Evolutionary conservation across 306 rosid species (phyloP), one percentile per base, ranked within the genome.

Genomic region (Vachellia collinsii): DNA sequence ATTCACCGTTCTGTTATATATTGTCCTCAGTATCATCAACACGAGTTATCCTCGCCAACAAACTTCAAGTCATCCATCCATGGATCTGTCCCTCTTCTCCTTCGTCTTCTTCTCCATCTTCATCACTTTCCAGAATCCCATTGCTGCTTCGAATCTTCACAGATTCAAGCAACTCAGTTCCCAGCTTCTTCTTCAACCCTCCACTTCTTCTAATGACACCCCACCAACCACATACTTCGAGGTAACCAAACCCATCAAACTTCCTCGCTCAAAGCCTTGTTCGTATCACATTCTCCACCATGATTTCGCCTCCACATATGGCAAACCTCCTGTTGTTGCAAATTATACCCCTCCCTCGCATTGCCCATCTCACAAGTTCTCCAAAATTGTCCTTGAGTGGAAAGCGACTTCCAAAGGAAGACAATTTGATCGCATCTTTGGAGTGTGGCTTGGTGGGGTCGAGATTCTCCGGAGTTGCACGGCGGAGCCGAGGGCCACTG

Each of bases 381-480:
- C 91, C 5, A 89, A 79, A 65, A 77, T 89, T 36, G 94, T 91
- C 8, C 81, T 91, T 7, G 88, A 87, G 42, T 89, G 92, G 92
- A 80, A 67, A 7, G 88, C 92, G 11, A 83, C 88, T 29, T 84
- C 84, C 54, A 81, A 51, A 79, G 94, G 92, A 25, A 80, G 88
- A 51, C 94, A 89, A 42, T 91, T 70, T 20, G 94, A 91, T 44
- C 83, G 92, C 23, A 91, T 91, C 74, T 91, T 91, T 34, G 94
- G 94, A 25, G 85, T 89, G 6, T 91, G 94, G 90, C 92, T 91
- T 9, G 88, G 89, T 36, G 99, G 99, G 8, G 94, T 89, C 51
- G 98, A 95, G 89, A 84, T 95, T 29, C 90, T 95, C 10, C 87
- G 99, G 61, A 91, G 99, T 88, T 95, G 97, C 79, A 90, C 97